Base-by-base conservation (phyloP, 305 asterid genomes). In the Lippia alba region DNA sequence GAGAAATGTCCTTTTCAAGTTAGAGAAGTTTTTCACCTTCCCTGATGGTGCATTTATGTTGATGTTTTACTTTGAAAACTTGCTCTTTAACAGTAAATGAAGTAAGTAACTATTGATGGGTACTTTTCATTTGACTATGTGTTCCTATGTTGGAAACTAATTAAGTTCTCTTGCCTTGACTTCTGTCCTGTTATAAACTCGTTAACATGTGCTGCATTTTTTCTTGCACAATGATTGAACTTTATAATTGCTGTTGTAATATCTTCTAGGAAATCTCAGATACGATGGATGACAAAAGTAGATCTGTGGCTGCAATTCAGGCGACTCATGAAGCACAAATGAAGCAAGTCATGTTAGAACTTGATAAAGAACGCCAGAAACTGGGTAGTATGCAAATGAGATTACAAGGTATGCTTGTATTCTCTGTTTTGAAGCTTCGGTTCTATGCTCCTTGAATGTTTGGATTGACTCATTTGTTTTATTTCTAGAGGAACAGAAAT, bases 401-500 rank as follows among this genome's bases (percentile, higher is more conserved):
- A 74, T 83, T 95, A 77, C 88, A 89, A 87, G 97, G 99, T 92
- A 82, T 41, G 59, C 62, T 15, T 69, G 8, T 67, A 50, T 70
- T 70, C 69, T 30, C 36, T 58, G 67, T 76, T 41, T 51, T 64
- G 72, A 53, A 18, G 16, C 56, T 72, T 51, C 67, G 55, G 57
- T 71, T 56, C 17, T 61, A 45, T 62, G 20, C 72, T 61, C 67
- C 51, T 70, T 56, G 79, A 66, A 75, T 79, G 63, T 75, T 61
- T 74, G 62, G 57, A 76, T 79, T 85, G 84, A 88, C 80, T 64
- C 76, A 67, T 76, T 51, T 74, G 48, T 71, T 78, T 62, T 65
- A 77, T 74, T 78, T 74, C 63, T 82, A 95, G 99, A 90, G 85
- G 98, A 90, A 83, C 91, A 86, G 95, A 92, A 82, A 82, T 73